Evolutionary conservation across 805 yeast species (phyloP).

Genomic region (Barnettozyma vustinii): DNA sequence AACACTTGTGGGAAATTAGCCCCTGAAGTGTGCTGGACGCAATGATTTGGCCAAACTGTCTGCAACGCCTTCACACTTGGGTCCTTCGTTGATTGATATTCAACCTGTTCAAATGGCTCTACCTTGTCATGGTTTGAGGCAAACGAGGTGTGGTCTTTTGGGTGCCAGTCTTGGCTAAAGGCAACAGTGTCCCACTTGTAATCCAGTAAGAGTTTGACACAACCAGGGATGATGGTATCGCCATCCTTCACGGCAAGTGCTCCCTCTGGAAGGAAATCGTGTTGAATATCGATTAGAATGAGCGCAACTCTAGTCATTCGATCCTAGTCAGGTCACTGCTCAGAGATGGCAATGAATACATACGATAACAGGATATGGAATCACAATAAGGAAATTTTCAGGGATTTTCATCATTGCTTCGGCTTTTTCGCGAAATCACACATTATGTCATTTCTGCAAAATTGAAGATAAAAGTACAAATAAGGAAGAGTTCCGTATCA

Average conservation of each 20-base stretch:
- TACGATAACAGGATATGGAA: neutral
- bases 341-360: neutral
- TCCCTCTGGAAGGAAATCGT: constrained; percentile 85
- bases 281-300: constrained; percentile 75
- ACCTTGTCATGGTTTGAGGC: constrained; percentile 56
- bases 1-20: constrained; percentile 54
- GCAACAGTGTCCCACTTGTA: constrained; percentile 59
- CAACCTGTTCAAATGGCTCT: constrained; percentile 45
- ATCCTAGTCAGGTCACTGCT: neutral
- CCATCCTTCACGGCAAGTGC: constrained; percentile 71
- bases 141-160: constrained; percentile 71
- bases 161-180: constrained; percentile 89
- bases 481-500: constrained; percentile 1
- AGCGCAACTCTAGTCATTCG: constrained; percentile 42
- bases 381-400: neutral
- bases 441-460: neutral
- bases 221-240: constrained; percentile 46
- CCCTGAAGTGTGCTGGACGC: constrained; percentile 70
- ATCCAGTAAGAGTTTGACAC: constrained; percentile 41
- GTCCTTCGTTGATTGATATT: constrained; percentile 46
- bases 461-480: neutral
- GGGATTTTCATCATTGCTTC: neutral
- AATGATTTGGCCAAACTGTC: constrained; percentile 87
- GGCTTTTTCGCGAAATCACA: neutral
- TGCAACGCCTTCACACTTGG: constrained; percentile 31